A percentile compares a stretch with the other conserved stretches of the same genome.
Conservation (phyloP, 129 eudicot genomes). For the Tanacetum coccineum region DNA sequence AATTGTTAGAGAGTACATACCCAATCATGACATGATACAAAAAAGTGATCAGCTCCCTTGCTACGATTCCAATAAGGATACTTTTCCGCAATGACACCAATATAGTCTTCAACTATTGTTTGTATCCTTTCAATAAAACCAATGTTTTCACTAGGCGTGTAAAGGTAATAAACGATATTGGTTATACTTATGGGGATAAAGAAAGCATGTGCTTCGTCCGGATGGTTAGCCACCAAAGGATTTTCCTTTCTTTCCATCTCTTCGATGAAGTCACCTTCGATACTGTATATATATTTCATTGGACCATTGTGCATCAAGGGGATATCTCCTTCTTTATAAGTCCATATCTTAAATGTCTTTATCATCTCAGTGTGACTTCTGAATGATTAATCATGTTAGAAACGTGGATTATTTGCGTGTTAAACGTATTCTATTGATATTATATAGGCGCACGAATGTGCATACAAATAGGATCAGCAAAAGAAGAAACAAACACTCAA, state of each 20-base stretch:
- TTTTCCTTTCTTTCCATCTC: conserved; percentile 43
- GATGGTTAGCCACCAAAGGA: conserved; percentile 49
- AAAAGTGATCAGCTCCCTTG: conserved; percentile 72
- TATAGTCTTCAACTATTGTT: conserved; percentile 45
- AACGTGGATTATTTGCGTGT: too few relatives aligned
- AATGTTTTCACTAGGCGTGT: conserved; percentile 29
- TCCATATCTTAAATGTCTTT: conserved; percentile 51
- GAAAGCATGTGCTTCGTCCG: conserved; percentile 55
- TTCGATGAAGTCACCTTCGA: conserved; percentile 71
- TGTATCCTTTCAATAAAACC: conserved; percentile 32
- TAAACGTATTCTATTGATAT: too few relatives aligned
- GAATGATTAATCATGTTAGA: not conserved
- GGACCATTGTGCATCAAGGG: conserved; percentile 77
- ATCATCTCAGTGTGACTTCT: conserved; percentile 88
- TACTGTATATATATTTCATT: conserved; percentile 48
- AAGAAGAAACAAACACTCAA: conserved; percentile 20
- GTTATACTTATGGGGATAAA: conserved; percentile 66
- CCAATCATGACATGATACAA: conserved; percentile 82
- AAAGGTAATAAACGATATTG: conserved; percentile 38
- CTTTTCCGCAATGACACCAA: conserved; percentile 40
- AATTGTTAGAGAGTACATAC: conserved; percentile 12
- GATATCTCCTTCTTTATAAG: conserved; percentile 78
- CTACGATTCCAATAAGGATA: conserved; percentile 78
- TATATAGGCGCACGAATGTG: too few relatives aligned
- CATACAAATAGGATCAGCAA: not conserved